Conservation (phyloP, 768 basidiomycete species). For the Amanita phalloides region DNA sequence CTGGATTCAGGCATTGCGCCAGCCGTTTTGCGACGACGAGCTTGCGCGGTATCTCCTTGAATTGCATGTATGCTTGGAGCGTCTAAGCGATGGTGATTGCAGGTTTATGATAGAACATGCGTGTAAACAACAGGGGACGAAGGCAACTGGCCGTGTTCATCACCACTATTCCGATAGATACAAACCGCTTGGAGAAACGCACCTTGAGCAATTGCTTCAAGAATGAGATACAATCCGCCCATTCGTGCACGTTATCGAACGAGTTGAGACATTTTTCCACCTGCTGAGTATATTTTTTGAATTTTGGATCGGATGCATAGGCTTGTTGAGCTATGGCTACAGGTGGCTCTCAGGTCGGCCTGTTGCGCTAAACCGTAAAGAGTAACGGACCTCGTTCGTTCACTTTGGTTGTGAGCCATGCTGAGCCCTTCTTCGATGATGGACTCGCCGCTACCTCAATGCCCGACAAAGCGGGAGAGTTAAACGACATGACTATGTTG, state of each 20-base stretch:
- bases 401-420: constrained; percentile 29
- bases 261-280: constrained; percentile 89
- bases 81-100: constrained; percentile 38
- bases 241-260: constrained; percentile 95
- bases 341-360: neutral
- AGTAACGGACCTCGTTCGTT: constrained; percentile 39
- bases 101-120: neutral
- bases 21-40: constrained; percentile 90
- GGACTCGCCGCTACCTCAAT: constrained; percentile 21
- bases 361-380: neutral
- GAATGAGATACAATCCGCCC: constrained; percentile 99
- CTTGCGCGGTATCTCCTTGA: constrained; percentile 94
- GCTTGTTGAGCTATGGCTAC: constrained; percentile 40
- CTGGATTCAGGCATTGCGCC: constrained; percentile 96
- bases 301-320: constrained; percentile 79
- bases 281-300: constrained; percentile 85
- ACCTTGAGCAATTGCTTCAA: constrained; percentile 91
- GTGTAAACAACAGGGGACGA: neutral
- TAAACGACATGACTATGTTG: constrained; percentile 14
- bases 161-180: neutral
- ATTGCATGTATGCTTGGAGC: constrained; percentile 87
- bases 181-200: constrained; percentile 6
- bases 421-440: constrained; percentile 24
- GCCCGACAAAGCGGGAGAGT: constrained; percentile 17
- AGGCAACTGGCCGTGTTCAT: constrained; percentile 3